These are phyloP conservation scores for Fusarium sp. DNA, from an alignment of 2,329 filamentous ascomycete species.

Conservation along the genomic window DNA sequence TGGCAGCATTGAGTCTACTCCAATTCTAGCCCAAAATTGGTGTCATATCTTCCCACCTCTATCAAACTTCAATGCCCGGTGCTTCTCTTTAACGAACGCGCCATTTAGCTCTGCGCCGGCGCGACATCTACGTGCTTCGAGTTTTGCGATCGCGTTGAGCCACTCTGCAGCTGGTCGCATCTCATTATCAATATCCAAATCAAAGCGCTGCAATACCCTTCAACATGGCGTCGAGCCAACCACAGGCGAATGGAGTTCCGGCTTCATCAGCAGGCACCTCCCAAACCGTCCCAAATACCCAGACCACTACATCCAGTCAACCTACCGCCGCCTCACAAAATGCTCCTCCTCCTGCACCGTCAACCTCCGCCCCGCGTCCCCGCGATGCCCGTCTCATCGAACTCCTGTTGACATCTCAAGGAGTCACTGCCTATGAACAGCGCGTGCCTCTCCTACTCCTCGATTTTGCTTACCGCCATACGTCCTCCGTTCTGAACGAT, in stretches of 20 bases:
- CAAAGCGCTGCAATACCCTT: constrained; percentile 1
- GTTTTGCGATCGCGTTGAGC: constrained; percentile 18
- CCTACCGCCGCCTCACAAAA: constrained; percentile 45
- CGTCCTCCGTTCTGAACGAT: constrained; percentile 79
- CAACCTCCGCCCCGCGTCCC: constrained; percentile 70
- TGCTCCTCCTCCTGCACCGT: constrained; percentile 50
- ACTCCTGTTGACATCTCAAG: constrained; percentile 83
- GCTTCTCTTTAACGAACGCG: not conserved
- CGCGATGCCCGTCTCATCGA: constrained; percentile 86
- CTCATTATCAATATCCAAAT: not conserved
- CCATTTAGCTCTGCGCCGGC: constrained; percentile 7
- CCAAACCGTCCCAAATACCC: constrained; percentile 56
- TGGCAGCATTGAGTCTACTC: not conserved
- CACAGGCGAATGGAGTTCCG: constrained; percentile 70
- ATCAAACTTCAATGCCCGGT: not conserved
- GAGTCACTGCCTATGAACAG: constrained; percentile 85
- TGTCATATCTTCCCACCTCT: not conserved
- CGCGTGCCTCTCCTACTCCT: constrained; percentile 87
- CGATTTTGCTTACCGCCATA: constrained; percentile 90
- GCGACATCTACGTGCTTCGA: constrained; percentile 6
- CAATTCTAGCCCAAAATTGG: not conserved
- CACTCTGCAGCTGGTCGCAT: constrained; percentile 11
- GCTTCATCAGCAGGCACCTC: constrained; percentile 58
- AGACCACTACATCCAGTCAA: constrained; percentile 51
- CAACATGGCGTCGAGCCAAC: constrained; percentile 56